Evolutionary conservation across 257 asterid species (phyloP).

Genomic region (Solanum habrochaites): DNA sequence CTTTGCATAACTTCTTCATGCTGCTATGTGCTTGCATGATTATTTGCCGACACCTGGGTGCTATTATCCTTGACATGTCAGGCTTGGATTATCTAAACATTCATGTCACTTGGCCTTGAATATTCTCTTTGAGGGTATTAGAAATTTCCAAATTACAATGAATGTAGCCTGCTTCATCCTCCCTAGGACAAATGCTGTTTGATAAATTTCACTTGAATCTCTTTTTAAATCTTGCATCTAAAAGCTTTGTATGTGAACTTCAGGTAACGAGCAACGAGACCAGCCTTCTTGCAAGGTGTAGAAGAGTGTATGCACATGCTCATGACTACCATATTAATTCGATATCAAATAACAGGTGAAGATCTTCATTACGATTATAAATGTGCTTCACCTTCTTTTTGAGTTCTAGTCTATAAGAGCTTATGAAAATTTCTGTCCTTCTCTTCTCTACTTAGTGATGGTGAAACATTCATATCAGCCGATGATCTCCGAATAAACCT

Average conservation of each 20-base stretch:
- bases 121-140: not conserved
- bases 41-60: not conserved
- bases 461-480: constrained; percentile 99
- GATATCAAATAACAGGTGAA: constrained; percentile 91
- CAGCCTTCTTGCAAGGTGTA: constrained; percentile 82
- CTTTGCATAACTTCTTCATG: not conserved
- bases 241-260: not conserved
- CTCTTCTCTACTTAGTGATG: constrained; percentile 50
- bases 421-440: constrained; percentile 5
- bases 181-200: not conserved
- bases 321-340: constrained; percentile 99
- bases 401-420: not conserved
- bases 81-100: not conserved
- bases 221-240: not conserved
- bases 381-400: not conserved
- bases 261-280: constrained; percentile 82
- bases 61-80: not conserved
- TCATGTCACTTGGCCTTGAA: not conserved
- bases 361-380: not conserved
- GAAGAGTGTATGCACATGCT: constrained; percentile 97
- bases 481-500: constrained; percentile 98
- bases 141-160: not conserved
- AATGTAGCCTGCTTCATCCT: not conserved
- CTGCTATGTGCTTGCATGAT: not conserved
- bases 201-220: not conserved